These are phyloP conservation scores for Aspergillus eucalypticola DNA, from an alignment of 2,329 filamentous ascomycete genomes.

Conservation along the genomic window DNA sequence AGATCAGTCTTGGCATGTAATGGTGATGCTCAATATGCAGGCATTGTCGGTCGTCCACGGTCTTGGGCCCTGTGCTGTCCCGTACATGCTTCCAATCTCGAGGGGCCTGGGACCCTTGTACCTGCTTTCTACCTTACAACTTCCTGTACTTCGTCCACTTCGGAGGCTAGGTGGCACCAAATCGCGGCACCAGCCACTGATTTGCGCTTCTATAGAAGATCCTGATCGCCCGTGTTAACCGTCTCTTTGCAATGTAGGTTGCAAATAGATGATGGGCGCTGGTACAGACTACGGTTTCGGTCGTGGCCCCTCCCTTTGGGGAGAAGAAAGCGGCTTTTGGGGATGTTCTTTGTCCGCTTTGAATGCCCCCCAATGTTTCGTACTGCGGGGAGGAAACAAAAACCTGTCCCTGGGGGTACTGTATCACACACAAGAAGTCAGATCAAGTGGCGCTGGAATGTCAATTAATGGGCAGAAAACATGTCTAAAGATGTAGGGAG, in stretches of 20 bases:
- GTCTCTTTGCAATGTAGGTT: slow-evolving; percentile 58
- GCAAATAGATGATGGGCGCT: slow-evolving; percentile 59
- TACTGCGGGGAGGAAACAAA: slow-evolving; percentile 78
- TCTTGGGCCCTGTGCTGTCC: slow-evolving; percentile 38
- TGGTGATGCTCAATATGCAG: slow-evolving; percentile 21
- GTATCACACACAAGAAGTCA: slow-evolving; percentile 73
- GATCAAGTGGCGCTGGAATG: not conserved
- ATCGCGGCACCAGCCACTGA: slow-evolving; percentile 56
- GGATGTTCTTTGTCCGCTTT: slow-evolving; percentile 91
- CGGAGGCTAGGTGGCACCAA: slow-evolving; percentile 46
- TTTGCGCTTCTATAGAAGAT: slow-evolving; percentile 49
- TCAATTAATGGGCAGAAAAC: not conserved
- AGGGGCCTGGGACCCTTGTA: slow-evolving; percentile 37
- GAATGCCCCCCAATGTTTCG: slow-evolving; percentile 59
- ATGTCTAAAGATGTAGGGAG: slow-evolving; percentile 27
- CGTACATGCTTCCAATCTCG: slow-evolving; percentile 52
- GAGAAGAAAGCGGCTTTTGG: slow-evolving; percentile 74
- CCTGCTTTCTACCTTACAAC: slow-evolving; percentile 43
- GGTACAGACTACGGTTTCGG: slow-evolving; percentile 29
- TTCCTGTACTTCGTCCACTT: slow-evolving; percentile 14
- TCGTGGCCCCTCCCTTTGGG: slow-evolving; percentile 23
- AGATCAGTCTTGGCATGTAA: slow-evolving; percentile 22
- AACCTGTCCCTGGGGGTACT: slow-evolving; percentile 88
- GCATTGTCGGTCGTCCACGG: slow-evolving; percentile 14
- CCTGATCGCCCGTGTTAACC: slow-evolving; percentile 69